Conservation (phyloP, 2,329 filamentous ascomycete species). For the Monosporascus sp. region DNA sequence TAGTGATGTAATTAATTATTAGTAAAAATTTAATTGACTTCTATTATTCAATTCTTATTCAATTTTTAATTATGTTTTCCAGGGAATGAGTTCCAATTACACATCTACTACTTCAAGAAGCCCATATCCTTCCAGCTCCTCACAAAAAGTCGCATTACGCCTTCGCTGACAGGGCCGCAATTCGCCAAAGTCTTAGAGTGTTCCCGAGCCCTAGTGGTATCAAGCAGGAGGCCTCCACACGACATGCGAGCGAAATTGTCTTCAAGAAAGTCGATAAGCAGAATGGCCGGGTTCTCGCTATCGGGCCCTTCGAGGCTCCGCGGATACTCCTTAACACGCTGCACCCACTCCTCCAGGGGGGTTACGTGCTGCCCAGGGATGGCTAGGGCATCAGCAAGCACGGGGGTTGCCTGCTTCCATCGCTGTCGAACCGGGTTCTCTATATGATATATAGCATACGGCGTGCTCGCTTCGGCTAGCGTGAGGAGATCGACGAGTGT, state of each 20-base stretch:
- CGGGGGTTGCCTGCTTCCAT: constrained; percentile 13
- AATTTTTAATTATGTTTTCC: too few relatives aligned
- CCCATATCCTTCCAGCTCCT: constrained; percentile 15
- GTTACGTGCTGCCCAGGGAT: constrained; percentile 10
- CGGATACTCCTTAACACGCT: constrained; percentile 8
- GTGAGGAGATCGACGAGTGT: constrained; percentile 18
- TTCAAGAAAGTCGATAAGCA: constrained; percentile 23
- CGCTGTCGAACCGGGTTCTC: constrained; percentile 24
- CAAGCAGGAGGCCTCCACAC: constrained; percentile 23
- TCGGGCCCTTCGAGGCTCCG: constrained; percentile 5
- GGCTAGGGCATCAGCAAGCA: constrained; percentile 14
- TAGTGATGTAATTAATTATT: too few relatives aligned
- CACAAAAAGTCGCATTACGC: constrained; percentile 11
- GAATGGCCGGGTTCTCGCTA: constrained; percentile 19
- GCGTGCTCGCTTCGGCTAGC: background rate
- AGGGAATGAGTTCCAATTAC: too few relatives aligned
- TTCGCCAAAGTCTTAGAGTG: constrained; percentile 13
- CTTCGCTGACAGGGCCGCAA: constrained; percentile 11
- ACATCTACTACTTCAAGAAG: constrained; percentile 30
- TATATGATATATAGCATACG: constrained; percentile 21
- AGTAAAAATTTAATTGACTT: too few relatives aligned
- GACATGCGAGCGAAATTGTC: constrained; percentile 23
- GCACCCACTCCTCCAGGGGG: constrained; percentile 21
- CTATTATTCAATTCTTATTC: too few relatives aligned
- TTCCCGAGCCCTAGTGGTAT: constrained; percentile 13